Evolutionary conservation across 768 basidiomycete species (phyloP).

Genomic region (Lentinula detonsa): DNA sequence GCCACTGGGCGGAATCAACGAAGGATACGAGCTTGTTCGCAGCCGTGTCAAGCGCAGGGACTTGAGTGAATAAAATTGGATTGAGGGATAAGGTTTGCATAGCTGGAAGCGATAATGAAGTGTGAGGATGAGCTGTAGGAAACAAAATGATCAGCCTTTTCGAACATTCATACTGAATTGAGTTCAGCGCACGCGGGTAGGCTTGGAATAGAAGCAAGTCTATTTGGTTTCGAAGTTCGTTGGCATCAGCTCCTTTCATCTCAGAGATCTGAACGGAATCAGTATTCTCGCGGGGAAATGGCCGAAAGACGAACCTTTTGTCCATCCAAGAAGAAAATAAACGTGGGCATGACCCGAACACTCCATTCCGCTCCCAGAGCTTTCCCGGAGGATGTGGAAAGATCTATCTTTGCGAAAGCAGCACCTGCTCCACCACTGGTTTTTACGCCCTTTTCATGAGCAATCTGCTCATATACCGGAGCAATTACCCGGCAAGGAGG

Average conservation of each 20-base stretch:
- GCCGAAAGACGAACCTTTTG: constrained; percentile 45
- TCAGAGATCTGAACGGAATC: constrained; percentile 47
- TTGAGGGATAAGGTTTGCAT: constrained; percentile 59
- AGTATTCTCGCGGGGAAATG: background rate
- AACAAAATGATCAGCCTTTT: background rate
- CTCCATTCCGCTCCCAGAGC: constrained; percentile 57
- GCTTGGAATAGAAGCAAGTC: constrained; percentile 71
- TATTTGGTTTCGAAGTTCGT: constrained; percentile 67
- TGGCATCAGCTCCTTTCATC: constrained; percentile 63
- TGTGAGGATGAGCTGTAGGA: constrained; percentile 71
- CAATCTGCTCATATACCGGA: constrained; percentile 75
- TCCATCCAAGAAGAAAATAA: constrained; percentile 80
- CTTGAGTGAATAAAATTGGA: constrained; percentile 72
- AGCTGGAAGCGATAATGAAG: constrained; percentile 49
- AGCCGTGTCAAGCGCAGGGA: constrained; percentile 63
- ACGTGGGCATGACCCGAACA: constrained; percentile 80
- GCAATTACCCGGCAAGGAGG: constrained; percentile 80
- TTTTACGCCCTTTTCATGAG: constrained; percentile 51
- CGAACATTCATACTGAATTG: background rate
- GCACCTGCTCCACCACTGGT: constrained; percentile 35
- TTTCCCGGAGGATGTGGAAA: constrained; percentile 59
- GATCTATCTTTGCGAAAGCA: constrained; percentile 82
- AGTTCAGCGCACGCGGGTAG: constrained; percentile 62
- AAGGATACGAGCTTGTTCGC: constrained; percentile 55
- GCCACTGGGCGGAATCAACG: constrained; percentile 45